Evolutionary conservation across 768 basidiomycete species (phyloP).

Genomic region (Hortiboletus flavorubellus): DNA sequence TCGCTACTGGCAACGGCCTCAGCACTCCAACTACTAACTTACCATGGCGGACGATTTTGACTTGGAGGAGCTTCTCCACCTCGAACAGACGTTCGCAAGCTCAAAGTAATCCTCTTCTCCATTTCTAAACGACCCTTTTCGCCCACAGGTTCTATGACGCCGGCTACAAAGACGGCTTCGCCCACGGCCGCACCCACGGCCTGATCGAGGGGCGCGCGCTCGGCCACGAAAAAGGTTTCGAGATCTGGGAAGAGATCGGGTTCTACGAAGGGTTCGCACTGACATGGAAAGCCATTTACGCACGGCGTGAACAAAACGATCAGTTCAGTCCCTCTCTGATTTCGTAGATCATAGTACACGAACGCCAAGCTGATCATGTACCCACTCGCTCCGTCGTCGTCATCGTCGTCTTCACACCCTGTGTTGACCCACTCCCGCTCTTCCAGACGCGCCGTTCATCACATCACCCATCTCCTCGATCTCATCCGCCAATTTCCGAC

Average conservation of each 20-base stretch:
- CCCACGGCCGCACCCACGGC: constrained; percentile 86
- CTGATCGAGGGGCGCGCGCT: constrained; percentile 87
- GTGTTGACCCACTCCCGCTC: not conserved
- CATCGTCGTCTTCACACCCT: no score
- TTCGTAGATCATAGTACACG: not conserved
- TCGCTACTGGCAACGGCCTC: not conserved
- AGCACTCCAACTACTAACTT: not conserved
- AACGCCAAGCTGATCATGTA: not conserved
- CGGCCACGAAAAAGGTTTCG: constrained; percentile 87
- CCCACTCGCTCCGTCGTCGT: not conserved
- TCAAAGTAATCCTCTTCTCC: not conserved
- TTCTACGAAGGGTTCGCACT: constrained; percentile 85
- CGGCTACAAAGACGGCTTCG: constrained; percentile 75
- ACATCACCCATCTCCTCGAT: constrained; percentile 66
- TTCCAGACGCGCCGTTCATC: constrained; percentile 53
- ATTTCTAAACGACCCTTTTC: not conserved
- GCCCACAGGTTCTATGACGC: constrained; percentile 67
- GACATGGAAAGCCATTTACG: constrained; percentile 60
- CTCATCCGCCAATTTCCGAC: constrained; percentile 75
- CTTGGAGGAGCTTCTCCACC: constrained; percentile 55
- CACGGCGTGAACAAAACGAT: constrained; percentile 25
- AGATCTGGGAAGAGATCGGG: constrained; percentile 96
- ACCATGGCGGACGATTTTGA: constrained; percentile 40
- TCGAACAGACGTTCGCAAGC: constrained; percentile 57
- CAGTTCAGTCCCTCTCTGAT: constrained; percentile 11